phyloP scores from a whole-genome alignment of 2,329 filamentous ascomycete species.

The Sarocladium brachiariae region DNA sequence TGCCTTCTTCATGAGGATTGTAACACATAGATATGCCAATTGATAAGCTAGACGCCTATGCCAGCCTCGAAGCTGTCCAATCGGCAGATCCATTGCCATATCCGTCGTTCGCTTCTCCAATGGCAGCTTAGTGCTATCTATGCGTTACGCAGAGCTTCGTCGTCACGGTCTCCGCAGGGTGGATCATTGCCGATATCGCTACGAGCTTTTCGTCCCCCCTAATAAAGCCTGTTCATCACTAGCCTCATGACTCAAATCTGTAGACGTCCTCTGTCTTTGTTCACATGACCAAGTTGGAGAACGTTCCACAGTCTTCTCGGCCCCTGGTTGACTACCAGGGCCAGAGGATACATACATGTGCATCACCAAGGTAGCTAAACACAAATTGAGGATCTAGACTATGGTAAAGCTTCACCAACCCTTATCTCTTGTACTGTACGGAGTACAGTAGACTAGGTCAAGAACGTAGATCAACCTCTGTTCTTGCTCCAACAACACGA shows the following conservation, averaged over 20 bases:
- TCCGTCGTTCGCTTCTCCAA: too few species aligned
- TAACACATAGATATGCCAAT: too few species aligned
- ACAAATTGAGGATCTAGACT: too few species aligned
- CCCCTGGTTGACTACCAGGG: not conserved
- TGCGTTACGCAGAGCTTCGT: not conserved
- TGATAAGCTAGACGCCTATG: too few species aligned
- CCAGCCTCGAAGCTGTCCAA: too few species aligned
- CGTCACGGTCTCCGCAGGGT: not conserved
- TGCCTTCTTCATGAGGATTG: too few species aligned
- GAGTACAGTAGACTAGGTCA: too few species aligned
- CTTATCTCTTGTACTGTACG: not conserved
- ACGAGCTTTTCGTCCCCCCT: not conserved
- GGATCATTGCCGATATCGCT: slow-evolving; percentile 3
- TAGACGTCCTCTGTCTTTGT: not conserved
- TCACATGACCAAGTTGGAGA: slow-evolving; percentile 4
- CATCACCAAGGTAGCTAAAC: too few species aligned
- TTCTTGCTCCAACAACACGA: not conserved
- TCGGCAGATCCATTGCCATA: too few species aligned
- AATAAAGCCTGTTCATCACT: not conserved
- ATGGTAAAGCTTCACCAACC: not conserved
- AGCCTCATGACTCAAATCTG: slow-evolving; percentile 2
- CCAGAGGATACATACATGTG: slow-evolving; percentile 1
- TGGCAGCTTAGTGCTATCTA: too few species aligned
- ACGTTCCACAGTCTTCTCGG: slow-evolving; percentile 2
- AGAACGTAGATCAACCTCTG: not conserved